These are phyloP conservation scores for Aspergillus hiratsukae DNA, from an alignment of 2,329 filamentous ascomycete genomes.

Conservation along the genomic window DNA sequence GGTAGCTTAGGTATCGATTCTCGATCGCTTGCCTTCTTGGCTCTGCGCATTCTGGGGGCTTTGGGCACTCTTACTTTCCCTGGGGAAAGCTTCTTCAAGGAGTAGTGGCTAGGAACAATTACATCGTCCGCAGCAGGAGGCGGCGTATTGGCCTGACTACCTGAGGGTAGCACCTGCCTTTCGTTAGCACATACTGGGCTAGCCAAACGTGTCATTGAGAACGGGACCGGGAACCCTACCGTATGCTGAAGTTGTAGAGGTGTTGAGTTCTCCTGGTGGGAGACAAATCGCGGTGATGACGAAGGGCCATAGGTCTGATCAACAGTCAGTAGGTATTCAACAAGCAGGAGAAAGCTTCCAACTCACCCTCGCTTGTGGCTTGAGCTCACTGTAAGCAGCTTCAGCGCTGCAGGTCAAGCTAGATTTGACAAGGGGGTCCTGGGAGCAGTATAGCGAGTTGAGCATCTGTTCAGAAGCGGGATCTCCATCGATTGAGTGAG, in stretches of 20 bases:
- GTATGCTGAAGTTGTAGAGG: slow-evolving; percentile 15
- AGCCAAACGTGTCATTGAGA: background rate
- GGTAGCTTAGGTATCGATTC: slow-evolving; percentile 8
- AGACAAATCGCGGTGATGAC: slow-evolving; percentile 7
- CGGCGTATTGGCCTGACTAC: slow-evolving; percentile 21
- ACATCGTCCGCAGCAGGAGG: slow-evolving; percentile 19
- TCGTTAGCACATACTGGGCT: background rate
- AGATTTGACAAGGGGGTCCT: slow-evolving; percentile 4
- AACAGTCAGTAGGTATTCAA: background rate
- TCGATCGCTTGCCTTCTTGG: slow-evolving; percentile 6
- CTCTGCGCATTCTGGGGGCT: slow-evolving; percentile 9
- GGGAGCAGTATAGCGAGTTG: slow-evolving; percentile 8
- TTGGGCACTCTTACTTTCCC: slow-evolving; percentile 10
- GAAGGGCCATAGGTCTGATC: slow-evolving; percentile 16
- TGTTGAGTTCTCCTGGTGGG: slow-evolving; percentile 14
- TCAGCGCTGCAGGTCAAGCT: slow-evolving; percentile 5
- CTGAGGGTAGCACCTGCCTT: slow-evolving; percentile 15
- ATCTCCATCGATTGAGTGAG: slow-evolving; percentile 24
- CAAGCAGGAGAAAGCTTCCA: background rate
- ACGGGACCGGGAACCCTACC: slow-evolving; percentile 14
- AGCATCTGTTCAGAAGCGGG: slow-evolving; percentile 14
- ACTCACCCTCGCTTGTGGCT: slow-evolving; percentile 20
- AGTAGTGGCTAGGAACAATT: slow-evolving; percentile 4
- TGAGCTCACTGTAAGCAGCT: slow-evolving; percentile 5
- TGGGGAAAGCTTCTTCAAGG: slow-evolving; percentile 9